Evolutionary conservation across 148 eudicot species (phyloP).

Genomic region (Chenopodium suecicum): DNA sequence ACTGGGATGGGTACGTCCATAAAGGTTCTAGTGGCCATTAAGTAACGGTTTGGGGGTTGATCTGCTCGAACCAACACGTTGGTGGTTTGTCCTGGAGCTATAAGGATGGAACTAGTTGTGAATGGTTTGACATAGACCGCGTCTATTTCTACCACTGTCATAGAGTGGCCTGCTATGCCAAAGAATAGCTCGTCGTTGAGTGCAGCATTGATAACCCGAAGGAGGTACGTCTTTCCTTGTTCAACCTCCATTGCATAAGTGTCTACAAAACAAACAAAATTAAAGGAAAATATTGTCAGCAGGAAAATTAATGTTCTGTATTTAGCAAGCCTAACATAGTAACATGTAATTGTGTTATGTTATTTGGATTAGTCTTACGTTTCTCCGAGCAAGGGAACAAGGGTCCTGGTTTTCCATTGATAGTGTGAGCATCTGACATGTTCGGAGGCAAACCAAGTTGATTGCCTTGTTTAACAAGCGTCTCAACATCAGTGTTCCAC

Average conservation of each 20-base stretch:
- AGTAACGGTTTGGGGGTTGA: conserved; percentile 44
- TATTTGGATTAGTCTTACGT: conserved; percentile 27
- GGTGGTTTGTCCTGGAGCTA: conserved; percentile 66
- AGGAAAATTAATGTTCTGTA: background rate
- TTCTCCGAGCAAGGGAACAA: conserved; percentile 60
- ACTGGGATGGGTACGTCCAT: conserved; percentile 42
- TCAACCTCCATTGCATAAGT: conserved; percentile 28
- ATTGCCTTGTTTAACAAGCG: conserved; percentile 46
- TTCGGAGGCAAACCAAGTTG: conserved; percentile 51
- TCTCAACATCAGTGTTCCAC: conserved; percentile 68
- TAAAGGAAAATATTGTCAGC: background rate
- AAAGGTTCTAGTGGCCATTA: conserved; percentile 54
- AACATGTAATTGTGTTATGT: no score
- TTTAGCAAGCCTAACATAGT: no score
- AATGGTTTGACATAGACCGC: conserved; percentile 64
- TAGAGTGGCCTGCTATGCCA: conserved; percentile 34
- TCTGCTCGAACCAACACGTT: conserved; percentile 52
- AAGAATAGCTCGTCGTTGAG: conserved; percentile 31
- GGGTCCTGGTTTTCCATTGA: conserved; percentile 71
- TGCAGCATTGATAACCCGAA: conserved; percentile 31
- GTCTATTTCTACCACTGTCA: conserved; percentile 59
- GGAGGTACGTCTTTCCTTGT: conserved; percentile 30
- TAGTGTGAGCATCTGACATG: conserved; percentile 66
- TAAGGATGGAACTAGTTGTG: conserved; percentile 38
- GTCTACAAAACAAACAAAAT: conserved; percentile 7